Conservation (phyloP, 768 basidiomycete genomes). For the Macrolepiota dolichaula region DNA sequence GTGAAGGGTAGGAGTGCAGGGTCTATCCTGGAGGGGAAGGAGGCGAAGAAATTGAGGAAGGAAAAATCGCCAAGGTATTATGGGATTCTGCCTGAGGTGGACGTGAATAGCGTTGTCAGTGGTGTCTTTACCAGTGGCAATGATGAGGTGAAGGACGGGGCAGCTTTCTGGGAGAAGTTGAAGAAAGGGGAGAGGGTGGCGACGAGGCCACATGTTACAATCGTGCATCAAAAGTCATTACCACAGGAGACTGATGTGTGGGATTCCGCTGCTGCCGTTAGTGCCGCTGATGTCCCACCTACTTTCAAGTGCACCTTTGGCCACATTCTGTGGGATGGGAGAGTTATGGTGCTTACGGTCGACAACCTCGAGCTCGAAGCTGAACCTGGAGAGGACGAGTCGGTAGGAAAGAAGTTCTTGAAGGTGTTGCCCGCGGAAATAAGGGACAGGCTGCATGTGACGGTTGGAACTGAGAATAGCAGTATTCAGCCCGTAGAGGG, state of each 20-base stretch:
- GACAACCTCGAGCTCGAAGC: slow-evolving; percentile 42
- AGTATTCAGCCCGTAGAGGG: slow-evolving; percentile 67
- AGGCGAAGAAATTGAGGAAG: slow-evolving; percentile 28
- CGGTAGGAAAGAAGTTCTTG: slow-evolving; percentile 41
- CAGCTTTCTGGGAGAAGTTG: slow-evolving; percentile 47
- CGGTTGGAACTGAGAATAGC: slow-evolving; percentile 67
- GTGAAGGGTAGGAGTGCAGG: slow-evolving; percentile 18
- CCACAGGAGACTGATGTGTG: slow-evolving; percentile 30
- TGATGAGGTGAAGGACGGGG: slow-evolving; percentile 23
- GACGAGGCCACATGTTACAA: slow-evolving; percentile 76
- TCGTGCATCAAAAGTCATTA: slow-evolving; percentile 66
- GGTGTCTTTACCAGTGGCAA: slow-evolving; percentile 29
- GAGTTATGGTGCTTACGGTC: slow-evolving; percentile 80
- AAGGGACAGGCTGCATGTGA: slow-evolving; percentile 68
- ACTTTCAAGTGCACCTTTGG: slow-evolving; percentile 60
- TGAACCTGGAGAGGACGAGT: slow-evolving; percentile 22
- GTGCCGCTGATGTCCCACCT: slow-evolving; percentile 35
- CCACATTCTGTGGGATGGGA: slow-evolving; percentile 67
- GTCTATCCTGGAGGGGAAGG: slow-evolving; percentile 22
- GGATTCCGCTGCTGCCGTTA: slow-evolving; percentile 47
- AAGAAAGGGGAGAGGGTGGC: slow-evolving; percentile 44
- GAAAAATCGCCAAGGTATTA: slow-evolving; percentile 60
- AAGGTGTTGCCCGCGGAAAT: slow-evolving; percentile 42
- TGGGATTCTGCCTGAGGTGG: slow-evolving; percentile 72
- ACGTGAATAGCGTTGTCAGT: slow-evolving; percentile 49